Evolutionary conservation across 768 basidiomycete species (phyloP).

Genomic region (Glaciozyma antarctica): DNA sequence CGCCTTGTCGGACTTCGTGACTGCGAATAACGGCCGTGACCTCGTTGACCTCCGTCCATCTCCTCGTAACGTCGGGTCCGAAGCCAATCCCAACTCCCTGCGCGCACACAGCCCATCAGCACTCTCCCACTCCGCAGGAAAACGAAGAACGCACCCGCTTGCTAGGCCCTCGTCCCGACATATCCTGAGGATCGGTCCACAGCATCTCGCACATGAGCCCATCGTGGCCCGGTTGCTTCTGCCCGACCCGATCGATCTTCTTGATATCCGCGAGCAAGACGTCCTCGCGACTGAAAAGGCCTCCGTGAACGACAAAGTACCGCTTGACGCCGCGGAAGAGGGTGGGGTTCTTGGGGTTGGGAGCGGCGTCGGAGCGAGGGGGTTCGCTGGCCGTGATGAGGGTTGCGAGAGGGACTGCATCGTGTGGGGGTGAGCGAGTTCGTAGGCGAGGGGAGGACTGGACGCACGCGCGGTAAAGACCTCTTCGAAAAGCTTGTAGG

Average conservation of each 20-base stretch:
- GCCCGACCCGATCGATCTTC: constrained; percentile 73
- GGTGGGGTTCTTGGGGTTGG: constrained; percentile 48
- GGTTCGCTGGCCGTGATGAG: constrained; percentile 63
- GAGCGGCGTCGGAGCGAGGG: constrained; percentile 43
- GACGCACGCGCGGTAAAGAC: constrained; percentile 71
- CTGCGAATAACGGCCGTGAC: constrained; percentile 72
- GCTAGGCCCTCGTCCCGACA: constrained; percentile 82
- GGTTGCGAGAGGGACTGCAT: constrained; percentile 76
- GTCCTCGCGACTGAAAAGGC: constrained; percentile 86
- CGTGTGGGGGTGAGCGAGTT: constrained; percentile 1
- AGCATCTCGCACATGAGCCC: constrained; percentile 81
- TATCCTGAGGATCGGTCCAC: constrained; percentile 92
- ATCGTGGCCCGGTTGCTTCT: constrained; percentile 77
- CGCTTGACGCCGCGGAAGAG: constrained; percentile 77
- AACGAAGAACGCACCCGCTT: constrained; percentile 60
- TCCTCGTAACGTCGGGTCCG: constrained; percentile 51
- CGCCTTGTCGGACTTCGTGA: constrained; percentile 89
- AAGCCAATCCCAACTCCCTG: constrained; percentile 93
- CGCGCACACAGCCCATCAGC: constrained; percentile 22
- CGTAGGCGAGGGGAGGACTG: background rate
- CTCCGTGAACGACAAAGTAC: constrained; percentile 82
- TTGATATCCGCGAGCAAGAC: constrained; percentile 90
- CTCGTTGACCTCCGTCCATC: constrained; percentile 32
- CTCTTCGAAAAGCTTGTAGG: constrained; percentile 71
- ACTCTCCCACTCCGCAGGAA: background rate